Conservation (phyloP, 2,329 filamentous ascomycete species). For the Epicoccum sorghinum region DNA sequence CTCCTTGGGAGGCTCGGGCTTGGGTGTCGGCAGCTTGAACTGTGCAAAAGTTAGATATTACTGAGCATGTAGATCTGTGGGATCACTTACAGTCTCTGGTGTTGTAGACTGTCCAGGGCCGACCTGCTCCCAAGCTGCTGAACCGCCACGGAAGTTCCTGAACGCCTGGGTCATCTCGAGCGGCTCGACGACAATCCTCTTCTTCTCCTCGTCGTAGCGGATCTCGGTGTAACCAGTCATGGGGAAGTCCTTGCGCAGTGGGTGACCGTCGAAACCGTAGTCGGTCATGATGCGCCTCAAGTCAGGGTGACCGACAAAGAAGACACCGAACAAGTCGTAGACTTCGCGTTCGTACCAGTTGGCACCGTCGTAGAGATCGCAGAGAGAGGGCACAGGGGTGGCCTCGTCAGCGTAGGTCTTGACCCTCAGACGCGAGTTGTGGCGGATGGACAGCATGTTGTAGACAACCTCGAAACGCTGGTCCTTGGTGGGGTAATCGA, state of each 20-base stretch:
- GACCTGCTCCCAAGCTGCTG: constrained; percentile 68
- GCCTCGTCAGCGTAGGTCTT: constrained; percentile 99
- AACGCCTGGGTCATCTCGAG: constrained; percentile 97
- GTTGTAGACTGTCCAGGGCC: constrained; percentile 76
- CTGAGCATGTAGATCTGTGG: too few relatives aligned
- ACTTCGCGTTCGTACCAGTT: constrained; percentile 99
- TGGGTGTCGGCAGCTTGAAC: constrained; percentile 94
- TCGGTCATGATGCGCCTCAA: constrained; percentile 98
- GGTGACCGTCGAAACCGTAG: constrained; percentile 98
- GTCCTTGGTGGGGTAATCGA: constrained; percentile 94
- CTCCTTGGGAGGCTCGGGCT: constrained; percentile 85
- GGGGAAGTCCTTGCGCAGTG: constrained; percentile 96
- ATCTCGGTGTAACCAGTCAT: constrained; percentile 98
- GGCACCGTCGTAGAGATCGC: constrained; percentile 86
- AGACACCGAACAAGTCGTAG: constrained; percentile 96
- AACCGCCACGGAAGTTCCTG: constrained; percentile 94
- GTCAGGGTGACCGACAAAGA: constrained; percentile 95
- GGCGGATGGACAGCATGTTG: constrained; percentile 92
- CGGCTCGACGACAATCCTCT: constrained; percentile 97
- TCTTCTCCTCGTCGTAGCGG: constrained; percentile 99
- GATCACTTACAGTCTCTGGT: constrained; percentile 64
- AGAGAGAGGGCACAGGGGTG: constrained; percentile 88
- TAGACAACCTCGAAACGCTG: constrained; percentile 98
- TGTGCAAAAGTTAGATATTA: constrained; percentile 32
- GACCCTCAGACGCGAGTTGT: constrained; percentile 95